These are phyloP conservation scores for Hypomontagnella submonticulosa DNA, from an alignment of 495 filamentous ascomycete species.

Conservation along the genomic window DNA sequence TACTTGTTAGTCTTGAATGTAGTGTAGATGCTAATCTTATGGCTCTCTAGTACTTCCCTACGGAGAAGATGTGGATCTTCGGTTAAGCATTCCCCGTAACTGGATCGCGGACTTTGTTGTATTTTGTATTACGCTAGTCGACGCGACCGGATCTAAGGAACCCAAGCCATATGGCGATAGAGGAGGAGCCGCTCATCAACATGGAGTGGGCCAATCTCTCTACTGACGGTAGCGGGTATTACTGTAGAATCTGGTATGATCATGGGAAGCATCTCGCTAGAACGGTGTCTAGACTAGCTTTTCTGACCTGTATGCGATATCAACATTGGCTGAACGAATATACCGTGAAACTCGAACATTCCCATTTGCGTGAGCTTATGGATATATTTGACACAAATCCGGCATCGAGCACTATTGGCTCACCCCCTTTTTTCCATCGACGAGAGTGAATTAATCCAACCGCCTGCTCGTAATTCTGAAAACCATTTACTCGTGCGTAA, in stretches of 20 bases:
- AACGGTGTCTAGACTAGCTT: constrained; percentile 41
- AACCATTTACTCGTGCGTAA: constrained; percentile 1
- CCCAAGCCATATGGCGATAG: constrained; percentile 20
- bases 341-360: constrained; percentile 25
- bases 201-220: constrained; percentile 14
- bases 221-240: constrained; percentile 23
- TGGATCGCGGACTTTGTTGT: constrained; percentile 7
- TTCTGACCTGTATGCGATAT: constrained; percentile 37
- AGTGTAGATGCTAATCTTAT: constrained; percentile 30
- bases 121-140: constrained; percentile 1
- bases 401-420: constrained; percentile 13
- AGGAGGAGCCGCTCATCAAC: constrained; percentile 15
- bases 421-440: constrained; percentile 12
- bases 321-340: constrained; percentile 29
- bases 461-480: constrained; percentile 3
- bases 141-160: constrained; percentile 14
- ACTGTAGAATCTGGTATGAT: constrained; percentile 30
- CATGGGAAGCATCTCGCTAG: constrained; percentile 39
- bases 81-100: constrained; percentile 48
- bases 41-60: constrained; percentile 58
- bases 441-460: constrained; percentile 17
- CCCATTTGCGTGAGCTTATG: constrained; percentile 38
- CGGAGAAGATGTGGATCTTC: constrained; percentile 64
- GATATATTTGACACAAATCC: constrained; percentile 36
- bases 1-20: constrained; percentile 52